Conservation (phyloP, 2,329 filamentous ascomycete genomes). For the Trichophaea hybrida region DNA sequence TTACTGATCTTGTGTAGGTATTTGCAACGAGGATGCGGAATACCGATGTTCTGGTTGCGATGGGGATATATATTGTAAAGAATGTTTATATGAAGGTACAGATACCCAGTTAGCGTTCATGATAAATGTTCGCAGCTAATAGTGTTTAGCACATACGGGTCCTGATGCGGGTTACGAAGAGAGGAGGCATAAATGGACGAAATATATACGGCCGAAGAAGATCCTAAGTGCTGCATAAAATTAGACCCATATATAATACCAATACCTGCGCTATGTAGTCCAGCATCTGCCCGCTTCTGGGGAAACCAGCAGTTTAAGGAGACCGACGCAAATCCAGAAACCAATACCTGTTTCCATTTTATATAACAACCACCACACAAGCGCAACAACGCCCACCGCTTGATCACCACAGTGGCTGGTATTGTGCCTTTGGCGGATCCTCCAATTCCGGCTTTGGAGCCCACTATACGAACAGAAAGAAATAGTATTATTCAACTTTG, state of each 20-base stretch:
- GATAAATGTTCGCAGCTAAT: background rate
- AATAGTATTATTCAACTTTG: no score
- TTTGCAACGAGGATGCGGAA: conserved; percentile 23
- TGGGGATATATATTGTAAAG: conserved; percentile 21
- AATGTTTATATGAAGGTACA: conserved; percentile 20
- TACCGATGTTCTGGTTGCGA: conserved; percentile 21
- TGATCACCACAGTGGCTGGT: no score
- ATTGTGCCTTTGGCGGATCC: no score
- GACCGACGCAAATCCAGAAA: background rate
- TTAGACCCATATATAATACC: no score
- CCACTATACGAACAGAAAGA: no score
- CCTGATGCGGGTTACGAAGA: conserved; percentile 18
- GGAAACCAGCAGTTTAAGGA: background rate
- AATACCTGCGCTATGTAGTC: no score
- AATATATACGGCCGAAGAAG: conserved; percentile 17
- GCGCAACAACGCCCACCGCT: no score
- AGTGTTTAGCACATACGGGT: conserved; percentile 13
- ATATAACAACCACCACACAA: no score
- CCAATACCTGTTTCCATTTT: no score
- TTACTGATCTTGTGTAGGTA: conserved; percentile 6
- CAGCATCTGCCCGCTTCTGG: no score
- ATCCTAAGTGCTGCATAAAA: background rate
- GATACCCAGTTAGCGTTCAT: background rate
- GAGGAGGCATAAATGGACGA: conserved; percentile 22
- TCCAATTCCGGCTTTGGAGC: no score